Evolutionary conservation across 352 stramenopile species (phyloP).

Genomic region (Phytopythium ostracodes): DNA sequence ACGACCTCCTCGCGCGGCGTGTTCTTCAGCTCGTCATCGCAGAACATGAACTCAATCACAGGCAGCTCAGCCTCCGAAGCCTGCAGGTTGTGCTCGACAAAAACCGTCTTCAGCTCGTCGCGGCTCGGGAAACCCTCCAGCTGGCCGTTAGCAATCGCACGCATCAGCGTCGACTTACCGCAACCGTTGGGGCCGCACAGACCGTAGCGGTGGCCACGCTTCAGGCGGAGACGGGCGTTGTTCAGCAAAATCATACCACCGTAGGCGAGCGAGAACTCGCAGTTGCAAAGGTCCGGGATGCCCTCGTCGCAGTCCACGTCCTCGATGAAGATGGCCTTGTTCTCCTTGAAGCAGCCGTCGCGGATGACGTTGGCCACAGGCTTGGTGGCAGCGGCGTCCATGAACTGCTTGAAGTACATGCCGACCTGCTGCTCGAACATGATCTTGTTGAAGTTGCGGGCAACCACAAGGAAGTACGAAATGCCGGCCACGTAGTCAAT

Average conservation of each 20-base stretch:
- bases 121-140: slow-evolving; percentile 95
- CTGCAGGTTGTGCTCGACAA: slow-evolving; percentile 97
- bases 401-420: slow-evolving; percentile 87
- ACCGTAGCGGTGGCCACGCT: slow-evolving; percentile 92
- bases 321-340: slow-evolving; percentile 91
- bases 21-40: slow-evolving; percentile 89
- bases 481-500: slow-evolving; percentile 88
- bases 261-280: slow-evolving; percentile 97
- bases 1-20: slow-evolving; percentile 85
- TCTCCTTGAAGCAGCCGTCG: slow-evolving; percentile 87
- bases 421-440: slow-evolving; percentile 92
- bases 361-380: slow-evolving; percentile 67
- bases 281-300: slow-evolving; percentile 98
- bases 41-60: slow-evolving; percentile 82
- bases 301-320: slow-evolving; percentile 97
- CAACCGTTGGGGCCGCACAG: slow-evolving; percentile 91
- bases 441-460: slow-evolving; percentile 92
- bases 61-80: slow-evolving; percentile 81
- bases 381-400: slow-evolving; percentile 60
- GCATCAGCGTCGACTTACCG: slow-evolving; percentile 97
- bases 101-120: slow-evolving; percentile 94
- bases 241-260: slow-evolving; percentile 92
- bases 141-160: slow-evolving; percentile 94
- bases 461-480: slow-evolving; percentile 83
- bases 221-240: slow-evolving; percentile 88